Base-by-base conservation (phyloP, 2,329 filamentous ascomycete genomes). In the Diaporthe sp. region DNA sequence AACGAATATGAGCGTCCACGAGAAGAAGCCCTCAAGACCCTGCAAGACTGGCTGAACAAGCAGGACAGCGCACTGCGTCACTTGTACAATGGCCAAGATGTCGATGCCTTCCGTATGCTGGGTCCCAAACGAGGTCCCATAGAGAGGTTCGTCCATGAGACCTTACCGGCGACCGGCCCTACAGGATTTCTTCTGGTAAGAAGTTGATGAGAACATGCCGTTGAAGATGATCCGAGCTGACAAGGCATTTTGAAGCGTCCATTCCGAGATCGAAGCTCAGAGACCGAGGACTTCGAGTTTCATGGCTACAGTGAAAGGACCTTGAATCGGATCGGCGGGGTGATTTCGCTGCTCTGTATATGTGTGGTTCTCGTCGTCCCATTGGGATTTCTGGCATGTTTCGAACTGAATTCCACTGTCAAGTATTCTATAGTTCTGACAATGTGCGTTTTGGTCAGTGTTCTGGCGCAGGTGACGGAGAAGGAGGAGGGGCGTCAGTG, bases 71-170 rank as follows among this genome's bases (percentile, higher is more conserved):
- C 22, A 22, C 61, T 53, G 12, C 12, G 9, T 28, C 22, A 57
- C 13, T 10, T 70, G 39, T 74, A 74, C 31, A 19, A 19, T 9
- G 51, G 2, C 2, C 37, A 13, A 17, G 51, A 60, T 25, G 39
- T 10, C 31, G 62, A 70, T 34, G 51, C 19, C 0, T 74, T 74
- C 31, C 61, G 61, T 13, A 37, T 58, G 19, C 31, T 74, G 3
- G 61, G 46, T 15, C 72, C 72, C 2, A 70, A 13, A 22, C 28
- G 72, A 60, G 72, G 72, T 4, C 61, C 72, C 6, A 70, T 74
- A 7, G 39, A 70, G 62, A 60, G 5, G 7, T 70, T 74, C 5
- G 61, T 60, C 4, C 44, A 70, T 6, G 72, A 74, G 17, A 51
- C 61, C 51, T 9, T 42, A 15, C 9, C 19, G 17, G 12, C 7